A percentile compares a stretch with the other conserved stretches of the same genome.
Conservation (phyloP, 176 grass and related monocot genomes). For the Lolium rigidum region DNA sequence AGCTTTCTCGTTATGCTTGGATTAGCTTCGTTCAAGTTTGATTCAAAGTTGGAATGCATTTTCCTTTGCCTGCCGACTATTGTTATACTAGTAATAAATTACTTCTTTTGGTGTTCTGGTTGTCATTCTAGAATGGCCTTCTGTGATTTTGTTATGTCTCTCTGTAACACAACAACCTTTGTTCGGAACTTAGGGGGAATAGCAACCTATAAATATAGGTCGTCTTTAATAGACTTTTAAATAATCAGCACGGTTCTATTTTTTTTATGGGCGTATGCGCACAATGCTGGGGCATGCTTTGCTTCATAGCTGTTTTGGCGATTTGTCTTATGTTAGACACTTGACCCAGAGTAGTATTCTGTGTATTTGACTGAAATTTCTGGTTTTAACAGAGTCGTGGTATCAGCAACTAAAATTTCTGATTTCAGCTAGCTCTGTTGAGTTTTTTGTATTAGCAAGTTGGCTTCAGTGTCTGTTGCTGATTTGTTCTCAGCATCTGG, state of each 20-base stretch:
- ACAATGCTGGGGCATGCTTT: background rate
- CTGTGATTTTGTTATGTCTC: background rate
- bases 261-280: background rate
- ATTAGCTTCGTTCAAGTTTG: conserved; percentile 1
- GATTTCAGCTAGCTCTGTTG: background rate
- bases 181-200: background rate
- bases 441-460: background rate
- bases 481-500: background rate
- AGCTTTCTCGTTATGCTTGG: background rate
- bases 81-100: background rate
- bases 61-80: background rate
- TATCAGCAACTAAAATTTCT: background rate
- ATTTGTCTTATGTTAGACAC: background rate
- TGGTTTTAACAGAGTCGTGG: background rate
- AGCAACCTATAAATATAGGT: background rate
- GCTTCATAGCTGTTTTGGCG: background rate
- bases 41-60: background rate
- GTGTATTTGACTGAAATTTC: background rate
- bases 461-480: background rate
- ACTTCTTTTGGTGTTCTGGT: background rate
- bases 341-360: background rate
- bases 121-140: background rate
- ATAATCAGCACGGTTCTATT: background rate
- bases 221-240: background rate
- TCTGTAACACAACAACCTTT: background rate